A percentile compares a stretch with the other conserved stretches of the same genome.
Evolutionary conservation across 768 basidiomycete species (phyloP).

Genomic region (Xerocomellus dryophilus): DNA sequence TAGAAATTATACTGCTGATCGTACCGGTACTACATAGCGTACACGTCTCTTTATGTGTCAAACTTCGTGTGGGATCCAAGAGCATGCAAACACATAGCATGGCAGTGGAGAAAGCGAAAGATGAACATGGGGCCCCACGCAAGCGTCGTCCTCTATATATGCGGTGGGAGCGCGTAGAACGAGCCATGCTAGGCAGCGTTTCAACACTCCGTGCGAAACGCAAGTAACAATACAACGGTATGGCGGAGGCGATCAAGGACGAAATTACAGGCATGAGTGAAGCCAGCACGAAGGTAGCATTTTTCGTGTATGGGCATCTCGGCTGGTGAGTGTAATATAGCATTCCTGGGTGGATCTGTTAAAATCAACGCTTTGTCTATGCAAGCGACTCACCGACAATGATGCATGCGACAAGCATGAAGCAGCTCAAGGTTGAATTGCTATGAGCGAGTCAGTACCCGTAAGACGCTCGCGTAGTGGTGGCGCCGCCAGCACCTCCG

Average conservation of each 20-base stretch:
- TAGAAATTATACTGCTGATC: conserved; percentile 22
- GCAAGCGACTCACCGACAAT: conserved; percentile 15
- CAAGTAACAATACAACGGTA: conserved; percentile 10
- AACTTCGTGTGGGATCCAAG: conserved; percentile 13
- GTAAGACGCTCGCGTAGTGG: conserved; percentile 37
- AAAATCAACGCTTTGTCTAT: neutral
- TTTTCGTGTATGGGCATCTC: conserved; percentile 22
- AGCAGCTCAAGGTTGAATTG: conserved; percentile 1
- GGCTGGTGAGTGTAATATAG: conserved; percentile 12
- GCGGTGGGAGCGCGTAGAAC: conserved; percentile 8
- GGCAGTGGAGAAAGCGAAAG: conserved; percentile 16
- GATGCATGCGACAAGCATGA: conserved; percentile 6
- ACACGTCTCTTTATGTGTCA: conserved; percentile 19
- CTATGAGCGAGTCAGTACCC: conserved; percentile 33
- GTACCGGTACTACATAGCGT: conserved; percentile 31
- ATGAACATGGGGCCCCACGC: conserved; percentile 20
- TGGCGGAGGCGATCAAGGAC: conserved; percentile 8
- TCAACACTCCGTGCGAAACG: conserved; percentile 5
- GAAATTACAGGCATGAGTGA: conserved; percentile 17
- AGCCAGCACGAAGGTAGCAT: conserved; percentile 18
- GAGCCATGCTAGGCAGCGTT: neutral
- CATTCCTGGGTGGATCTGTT: conserved; percentile 11
- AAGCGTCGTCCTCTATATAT: conserved; percentile 16
- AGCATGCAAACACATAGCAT: conserved; percentile 18
- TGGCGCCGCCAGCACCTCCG: conserved; percentile 30